Conservation (phyloP, 129 eudicot genomes). For the Arctium minus region DNA sequence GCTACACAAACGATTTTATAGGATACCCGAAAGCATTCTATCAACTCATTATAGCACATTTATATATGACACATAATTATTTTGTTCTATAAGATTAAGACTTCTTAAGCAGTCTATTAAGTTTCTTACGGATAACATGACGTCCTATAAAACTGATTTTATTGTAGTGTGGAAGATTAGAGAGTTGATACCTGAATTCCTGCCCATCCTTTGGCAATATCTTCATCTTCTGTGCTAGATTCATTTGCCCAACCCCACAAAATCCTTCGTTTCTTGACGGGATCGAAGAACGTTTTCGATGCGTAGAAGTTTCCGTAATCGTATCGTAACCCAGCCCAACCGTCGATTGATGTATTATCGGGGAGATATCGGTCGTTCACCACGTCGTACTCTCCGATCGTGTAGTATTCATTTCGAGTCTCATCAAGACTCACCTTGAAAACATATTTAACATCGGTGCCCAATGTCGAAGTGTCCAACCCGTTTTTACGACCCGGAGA, state of each 20-base stretch:
- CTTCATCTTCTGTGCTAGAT: constrained; percentile 31
- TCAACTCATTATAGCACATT: not conserved
- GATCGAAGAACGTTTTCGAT: constrained; percentile 69
- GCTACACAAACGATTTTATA: too few relatives aligned
- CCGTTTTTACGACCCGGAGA: constrained; percentile 20
- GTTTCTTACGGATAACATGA: not conserved
- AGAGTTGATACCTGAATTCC: constrained; percentile 57
- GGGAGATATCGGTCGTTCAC: constrained; percentile 45
- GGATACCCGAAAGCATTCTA: not conserved
- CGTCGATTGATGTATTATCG: constrained; percentile 46
- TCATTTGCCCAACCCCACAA: constrained; percentile 84
- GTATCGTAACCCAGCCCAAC: constrained; percentile 55
- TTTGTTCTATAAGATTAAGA: too few relatives aligned
- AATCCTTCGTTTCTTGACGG: constrained; percentile 53
- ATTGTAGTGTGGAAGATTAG: not conserved
- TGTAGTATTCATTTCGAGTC: constrained; percentile 64
- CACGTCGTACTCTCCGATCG: constrained; percentile 52
- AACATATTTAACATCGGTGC: constrained; percentile 43
- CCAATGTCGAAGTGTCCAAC: constrained; percentile 42
- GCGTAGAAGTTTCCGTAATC: constrained; percentile 90
- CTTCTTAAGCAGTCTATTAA: not conserved
- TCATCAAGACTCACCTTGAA: constrained; percentile 66
- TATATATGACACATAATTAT: too few relatives aligned
- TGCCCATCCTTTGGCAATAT: constrained; percentile 72
- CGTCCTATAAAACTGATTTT: not conserved